Conservation (phyloP, 1,284 basidiomycete genomes). For the Boletus smithii region DNA sequence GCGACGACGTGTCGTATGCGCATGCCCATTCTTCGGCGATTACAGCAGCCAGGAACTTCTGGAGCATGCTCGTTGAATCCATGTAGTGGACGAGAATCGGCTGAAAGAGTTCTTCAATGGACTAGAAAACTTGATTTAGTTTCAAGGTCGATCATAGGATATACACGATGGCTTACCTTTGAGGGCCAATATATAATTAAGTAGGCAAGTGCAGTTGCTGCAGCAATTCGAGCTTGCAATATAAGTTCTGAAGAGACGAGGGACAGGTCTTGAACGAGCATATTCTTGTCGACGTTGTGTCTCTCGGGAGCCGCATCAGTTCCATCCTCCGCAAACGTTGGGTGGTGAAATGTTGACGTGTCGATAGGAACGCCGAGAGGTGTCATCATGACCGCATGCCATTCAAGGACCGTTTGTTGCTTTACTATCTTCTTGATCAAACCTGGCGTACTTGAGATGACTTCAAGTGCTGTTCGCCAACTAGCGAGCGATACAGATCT, state of each 20-base stretch:
- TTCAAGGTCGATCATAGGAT: not conserved
- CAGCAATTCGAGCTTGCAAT: constrained; percentile 78
- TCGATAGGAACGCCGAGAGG: constrained; percentile 86
- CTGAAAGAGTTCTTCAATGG: constrained; percentile 58
- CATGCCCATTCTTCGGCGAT: constrained; percentile 93
- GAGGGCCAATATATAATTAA: constrained; percentile 68
- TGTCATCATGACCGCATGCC: constrained; percentile 90
- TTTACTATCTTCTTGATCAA: constrained; percentile 53
- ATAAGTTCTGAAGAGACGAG: constrained; percentile 80
- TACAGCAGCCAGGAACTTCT: constrained; percentile 81
- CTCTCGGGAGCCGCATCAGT: constrained; percentile 50
- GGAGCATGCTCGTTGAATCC: constrained; percentile 86
- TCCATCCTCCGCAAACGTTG: constrained; percentile 47
- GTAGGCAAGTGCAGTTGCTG: constrained; percentile 77
- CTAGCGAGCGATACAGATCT: constrained; percentile 75
- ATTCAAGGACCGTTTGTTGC: constrained; percentile 62
- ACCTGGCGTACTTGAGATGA: constrained; percentile 45
- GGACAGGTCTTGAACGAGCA: constrained; percentile 88
- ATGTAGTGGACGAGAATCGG: constrained; percentile 77
- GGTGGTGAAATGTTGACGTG: constrained; percentile 67
- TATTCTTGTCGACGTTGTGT: constrained; percentile 96
- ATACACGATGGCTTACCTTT: constrained; percentile 40
- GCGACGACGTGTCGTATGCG: constrained; percentile 41
- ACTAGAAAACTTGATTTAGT: constrained; percentile 29
- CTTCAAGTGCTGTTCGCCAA: constrained; percentile 72